Conservation (phyloP, 2,329 filamentous ascomycete genomes). For the Tolypocladium cylindrosporum region DNA sequence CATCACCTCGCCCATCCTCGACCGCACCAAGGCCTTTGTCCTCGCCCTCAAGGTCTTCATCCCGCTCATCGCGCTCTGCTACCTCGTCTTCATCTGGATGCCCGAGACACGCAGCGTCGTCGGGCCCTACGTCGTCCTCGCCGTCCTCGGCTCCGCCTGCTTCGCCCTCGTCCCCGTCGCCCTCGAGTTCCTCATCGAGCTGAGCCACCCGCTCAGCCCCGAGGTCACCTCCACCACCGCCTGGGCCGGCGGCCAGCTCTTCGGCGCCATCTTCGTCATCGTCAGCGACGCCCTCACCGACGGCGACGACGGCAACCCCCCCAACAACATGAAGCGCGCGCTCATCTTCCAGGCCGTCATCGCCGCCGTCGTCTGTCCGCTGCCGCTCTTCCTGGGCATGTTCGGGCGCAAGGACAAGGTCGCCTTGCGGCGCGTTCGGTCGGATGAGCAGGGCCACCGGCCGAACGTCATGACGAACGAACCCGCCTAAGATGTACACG, state of each 20-base stretch:
- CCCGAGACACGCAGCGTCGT: conserved; percentile 46
- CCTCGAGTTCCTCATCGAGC: conserved; percentile 78
- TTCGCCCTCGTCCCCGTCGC: conserved; percentile 78
- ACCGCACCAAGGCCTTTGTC: conserved; percentile 74
- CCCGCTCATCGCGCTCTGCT: conserved; percentile 62
- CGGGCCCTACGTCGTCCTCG: conserved; percentile 66
- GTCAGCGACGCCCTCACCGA: conserved; percentile 66
- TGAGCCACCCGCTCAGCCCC: conserved; percentile 77
- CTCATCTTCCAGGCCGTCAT: conserved; percentile 74
- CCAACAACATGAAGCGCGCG: conserved; percentile 61
- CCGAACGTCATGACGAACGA: not conserved
- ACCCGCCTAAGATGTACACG: not conserved
- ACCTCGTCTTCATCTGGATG: conserved; percentile 75
- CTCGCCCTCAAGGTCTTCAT: conserved; percentile 62
- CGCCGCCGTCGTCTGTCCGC: conserved; percentile 51
- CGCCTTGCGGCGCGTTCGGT: conserved; percentile 37
- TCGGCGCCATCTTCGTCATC: conserved; percentile 79
- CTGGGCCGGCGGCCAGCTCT: conserved; percentile 78
- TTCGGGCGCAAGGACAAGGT: conserved; percentile 52
- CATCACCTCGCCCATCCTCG: conserved; percentile 69
- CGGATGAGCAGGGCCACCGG: conserved; percentile 23
- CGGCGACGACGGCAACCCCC: conserved; percentile 41
- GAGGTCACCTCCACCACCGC: conserved; percentile 76
- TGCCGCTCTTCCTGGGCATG: conserved; percentile 59
- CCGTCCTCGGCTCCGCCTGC: conserved; percentile 65